Percentiles rank a stretch among this genome's conserved stretches.
phyloP scores from a whole-genome alignment of 306 rosid genomes.

The Mucuna pruriens region DNA sequence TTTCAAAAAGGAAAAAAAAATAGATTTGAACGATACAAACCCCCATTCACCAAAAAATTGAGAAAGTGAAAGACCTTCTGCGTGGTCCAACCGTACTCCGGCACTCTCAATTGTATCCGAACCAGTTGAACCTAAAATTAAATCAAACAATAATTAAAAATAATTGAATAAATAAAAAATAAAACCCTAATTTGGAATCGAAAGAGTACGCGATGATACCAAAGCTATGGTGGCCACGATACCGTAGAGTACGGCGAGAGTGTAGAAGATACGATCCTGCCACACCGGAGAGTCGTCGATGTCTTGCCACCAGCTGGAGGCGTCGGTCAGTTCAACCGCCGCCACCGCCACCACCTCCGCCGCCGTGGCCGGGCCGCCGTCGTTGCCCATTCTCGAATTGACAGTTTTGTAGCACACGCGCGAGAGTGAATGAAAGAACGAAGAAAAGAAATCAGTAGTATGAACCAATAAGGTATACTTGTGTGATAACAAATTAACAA shows the following conservation, averaged over 20 bases:
- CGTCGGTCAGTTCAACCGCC: slow-evolving; percentile 56
- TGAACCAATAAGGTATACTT: background rate
- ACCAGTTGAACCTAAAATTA: slow-evolving; percentile 74
- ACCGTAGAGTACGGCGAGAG: slow-evolving; percentile 76
- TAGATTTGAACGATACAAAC: slow-evolving; percentile 60
- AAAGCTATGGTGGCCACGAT: slow-evolving; percentile 78
- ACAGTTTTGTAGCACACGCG: slow-evolving; percentile 15
- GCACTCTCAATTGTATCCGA: slow-evolving; percentile 96
- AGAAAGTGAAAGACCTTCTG: slow-evolving; percentile 99
- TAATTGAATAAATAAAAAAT: background rate
- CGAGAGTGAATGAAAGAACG: background rate
- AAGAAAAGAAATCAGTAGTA: background rate
- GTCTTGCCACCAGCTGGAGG: slow-evolving; percentile 79
- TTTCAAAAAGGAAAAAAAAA: background rate
- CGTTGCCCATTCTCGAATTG: slow-evolving; percentile 43
- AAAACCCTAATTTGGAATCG: slow-evolving; percentile 36
- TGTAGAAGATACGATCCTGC: slow-evolving; percentile 79
- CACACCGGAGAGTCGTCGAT: slow-evolving; percentile 66
- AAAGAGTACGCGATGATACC: slow-evolving; percentile 43
- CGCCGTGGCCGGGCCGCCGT: slow-evolving; percentile 39
- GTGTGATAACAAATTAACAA: background rate
- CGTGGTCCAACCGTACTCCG: slow-evolving; percentile 99
- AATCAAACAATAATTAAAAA: background rate
- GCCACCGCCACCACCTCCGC: slow-evolving; percentile 50
- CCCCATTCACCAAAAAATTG: slow-evolving; percentile 92